Evolutionary conservation across 805 yeast species (phyloP), one percentile per base, ranked within the genome.

Genomic region (Wickerhamiella alocasiicola): DNA sequence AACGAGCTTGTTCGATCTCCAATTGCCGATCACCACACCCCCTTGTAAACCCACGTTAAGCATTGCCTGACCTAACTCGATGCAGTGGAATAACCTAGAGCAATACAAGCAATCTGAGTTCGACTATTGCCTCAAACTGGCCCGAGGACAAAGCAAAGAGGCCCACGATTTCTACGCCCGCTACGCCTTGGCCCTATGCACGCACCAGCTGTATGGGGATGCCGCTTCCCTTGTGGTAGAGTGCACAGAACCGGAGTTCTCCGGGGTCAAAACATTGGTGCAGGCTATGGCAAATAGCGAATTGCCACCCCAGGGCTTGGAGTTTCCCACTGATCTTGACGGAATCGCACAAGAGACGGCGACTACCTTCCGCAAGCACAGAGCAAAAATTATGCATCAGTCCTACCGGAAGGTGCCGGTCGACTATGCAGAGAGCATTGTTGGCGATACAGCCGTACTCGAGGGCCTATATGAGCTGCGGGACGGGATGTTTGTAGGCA

Each of bases 141-240:
- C 24, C 15, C 15, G 24, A 18, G 41, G 34, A 17, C 15, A 37
- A 6, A 28, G 21, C 13, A 17, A 29, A 15, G 20, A 26, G 16
- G 23, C 38, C 16, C 15, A 12, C 15, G 17, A 23, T 9, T 37
- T 28, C 20, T 37, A 24, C 16, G 41, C 41, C n/a, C 27, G 31
- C 24, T 37, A 37, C 19, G 30, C 24, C 11, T 24, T 37, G 23
- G 29, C 34, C 5, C 41, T 37, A n/a, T 4, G 34, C 16, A 23
- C 32, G 24, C 35, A 23, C 17, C 30, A 30, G 18, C 11, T 37
- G 25, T 37, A 20, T 12, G 29, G n/a, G 17, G 41, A 37, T 18
- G 41, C 41, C 3, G 35, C 19, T n/a, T 12, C n/a, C n/a, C 30
- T 23, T 13, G 41, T 25, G 18, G 26, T 15, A 11, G 41, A 37